Evolutionary conservation across 306 rosid species (phyloP).

Genomic region (Prunus mira): DNA sequence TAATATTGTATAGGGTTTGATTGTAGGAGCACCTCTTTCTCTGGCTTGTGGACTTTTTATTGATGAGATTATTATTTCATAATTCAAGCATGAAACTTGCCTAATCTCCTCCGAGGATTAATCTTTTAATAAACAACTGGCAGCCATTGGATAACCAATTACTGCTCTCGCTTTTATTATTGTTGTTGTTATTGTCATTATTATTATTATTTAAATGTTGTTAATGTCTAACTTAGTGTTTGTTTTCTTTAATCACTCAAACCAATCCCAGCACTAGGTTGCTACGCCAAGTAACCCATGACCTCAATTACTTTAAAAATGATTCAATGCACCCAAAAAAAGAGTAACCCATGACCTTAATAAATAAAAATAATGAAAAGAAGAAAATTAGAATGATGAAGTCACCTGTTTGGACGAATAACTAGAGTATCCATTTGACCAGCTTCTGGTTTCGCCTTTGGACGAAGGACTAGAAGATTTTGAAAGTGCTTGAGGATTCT

Average conservation of each 20-base stretch:
- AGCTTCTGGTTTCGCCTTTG: not conserved
- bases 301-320: not conserved
- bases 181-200: not conserved
- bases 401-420: not conserved
- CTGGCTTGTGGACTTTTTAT: not conserved
- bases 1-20: not conserved
- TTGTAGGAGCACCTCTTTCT: not conserved
- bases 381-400: not conserved
- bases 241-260: not conserved
- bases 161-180: not conserved
- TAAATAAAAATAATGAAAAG: not conserved
- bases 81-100: not conserved
- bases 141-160: not conserved
- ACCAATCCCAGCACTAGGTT: not conserved
- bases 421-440: not conserved
- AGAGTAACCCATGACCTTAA: not conserved
- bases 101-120: not conserved
- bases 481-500: not conserved
- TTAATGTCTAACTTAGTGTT: not conserved
- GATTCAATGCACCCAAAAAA: too few species aligned
- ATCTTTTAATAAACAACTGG: not conserved
- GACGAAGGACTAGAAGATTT: not conserved
- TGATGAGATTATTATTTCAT: not conserved
- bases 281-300: constrained; percentile 2
- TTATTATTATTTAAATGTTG: not conserved